Percentiles rank a stretch among this genome's conserved stretches.
These are phyloP conservation scores for Backusella morwellensis DNA, from an alignment of 192 early-diverging fungal genomes.

Conservation along the genomic window DNA sequence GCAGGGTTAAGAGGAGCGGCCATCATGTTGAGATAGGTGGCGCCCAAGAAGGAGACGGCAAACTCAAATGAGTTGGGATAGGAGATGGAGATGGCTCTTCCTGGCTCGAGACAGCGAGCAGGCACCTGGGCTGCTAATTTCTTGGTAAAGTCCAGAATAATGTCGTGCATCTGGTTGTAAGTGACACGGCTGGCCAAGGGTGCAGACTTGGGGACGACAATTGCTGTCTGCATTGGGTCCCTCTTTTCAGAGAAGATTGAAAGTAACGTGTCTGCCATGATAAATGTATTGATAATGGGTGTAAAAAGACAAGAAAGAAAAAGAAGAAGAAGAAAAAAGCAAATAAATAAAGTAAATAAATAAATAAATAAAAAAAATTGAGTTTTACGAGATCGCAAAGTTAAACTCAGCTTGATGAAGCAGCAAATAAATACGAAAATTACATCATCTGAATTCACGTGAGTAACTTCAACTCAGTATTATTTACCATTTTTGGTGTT, in stretches of 20 bases:
- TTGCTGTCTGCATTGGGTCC: conserved; percentile 16
- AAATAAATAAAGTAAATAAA: not conserved
- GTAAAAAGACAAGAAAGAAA: not conserved
- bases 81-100: conserved; percentile 49
- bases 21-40: conserved; percentile 54
- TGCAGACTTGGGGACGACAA: conserved; percentile 38
- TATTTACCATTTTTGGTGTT: not conserved
- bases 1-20: conserved; percentile 74
- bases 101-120: conserved; percentile 17
- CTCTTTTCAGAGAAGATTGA: conserved; percentile 30
- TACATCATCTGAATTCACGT: conserved; percentile 5
- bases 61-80: conserved; percentile 71
- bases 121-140: conserved; percentile 23
- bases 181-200: conserved; percentile 15
- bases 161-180: conserved; percentile 22
- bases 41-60: conserved; percentile 65
- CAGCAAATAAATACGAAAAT: not conserved
- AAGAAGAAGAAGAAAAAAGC: not conserved
- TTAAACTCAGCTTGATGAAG: not conserved
- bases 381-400: not conserved
- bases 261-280: conserved; percentile 33
- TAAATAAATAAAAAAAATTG: not conserved
- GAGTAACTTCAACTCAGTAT: not conserved
- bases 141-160: conserved; percentile 26
- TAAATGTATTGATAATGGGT: no score